Conservation (phyloP, 768 basidiomycete species). For the Ramaria sp. region DNA sequence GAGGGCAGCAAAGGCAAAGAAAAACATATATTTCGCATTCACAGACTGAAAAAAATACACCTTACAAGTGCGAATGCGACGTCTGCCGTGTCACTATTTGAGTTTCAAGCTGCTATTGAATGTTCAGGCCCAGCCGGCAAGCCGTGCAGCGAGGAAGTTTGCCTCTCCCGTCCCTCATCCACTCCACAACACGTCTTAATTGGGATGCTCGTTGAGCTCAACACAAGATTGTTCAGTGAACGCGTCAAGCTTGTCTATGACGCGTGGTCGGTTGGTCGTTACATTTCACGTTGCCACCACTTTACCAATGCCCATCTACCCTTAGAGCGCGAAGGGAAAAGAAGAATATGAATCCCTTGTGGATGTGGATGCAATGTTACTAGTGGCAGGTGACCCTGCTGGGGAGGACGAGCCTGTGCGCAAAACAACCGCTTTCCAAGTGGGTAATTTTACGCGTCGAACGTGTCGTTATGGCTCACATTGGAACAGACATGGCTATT, state of each 20-base stretch:
- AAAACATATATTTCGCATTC: no score
- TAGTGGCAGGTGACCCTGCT: conserved; percentile 68
- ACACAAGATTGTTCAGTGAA: conserved; percentile 37
- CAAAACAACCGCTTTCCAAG: conserved; percentile 89
- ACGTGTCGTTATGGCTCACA: conserved; percentile 6
- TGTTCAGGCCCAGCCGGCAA: not conserved
- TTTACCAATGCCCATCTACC: conserved; percentile 11
- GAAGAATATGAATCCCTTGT: conserved; percentile 64
- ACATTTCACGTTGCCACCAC: conserved; percentile 1
- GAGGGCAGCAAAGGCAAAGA: no score
- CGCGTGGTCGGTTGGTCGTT: conserved; percentile 46
- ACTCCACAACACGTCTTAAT: conserved; percentile 11
- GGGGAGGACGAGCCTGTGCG: conserved; percentile 84
- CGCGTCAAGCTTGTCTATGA: conserved; percentile 51
- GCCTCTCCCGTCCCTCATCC: conserved; percentile 12
- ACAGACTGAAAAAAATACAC: no score
- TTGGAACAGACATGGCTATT: conserved; percentile 79
- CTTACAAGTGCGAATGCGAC: no score
- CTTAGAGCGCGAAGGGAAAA: conserved; percentile 51
- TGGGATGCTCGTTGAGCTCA: conserved; percentile 61
- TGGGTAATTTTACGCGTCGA: conserved; percentile 24
- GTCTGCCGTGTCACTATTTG: no score
- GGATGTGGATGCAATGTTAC: conserved; percentile 56
- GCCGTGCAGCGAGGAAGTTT: not conserved
- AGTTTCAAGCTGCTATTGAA: not conserved